phyloP scores from a whole-genome alignment of 257 asterid genomes.

The Ballota nigra region DNA sequence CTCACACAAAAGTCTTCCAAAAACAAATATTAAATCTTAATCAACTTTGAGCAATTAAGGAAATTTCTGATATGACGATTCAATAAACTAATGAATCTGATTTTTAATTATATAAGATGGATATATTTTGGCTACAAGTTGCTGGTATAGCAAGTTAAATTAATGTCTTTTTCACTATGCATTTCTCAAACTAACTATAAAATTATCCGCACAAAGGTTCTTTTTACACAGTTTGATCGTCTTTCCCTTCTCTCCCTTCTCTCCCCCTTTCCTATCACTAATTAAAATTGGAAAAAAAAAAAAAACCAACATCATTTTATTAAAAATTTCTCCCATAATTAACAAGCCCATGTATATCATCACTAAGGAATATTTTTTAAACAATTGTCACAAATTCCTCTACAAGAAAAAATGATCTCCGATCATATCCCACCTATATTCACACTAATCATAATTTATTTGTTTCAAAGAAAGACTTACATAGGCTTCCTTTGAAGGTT shows the following conservation, averaged over 20 bases:
- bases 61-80: neutral
- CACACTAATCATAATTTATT: neutral
- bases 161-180: slow-evolving; percentile 2
- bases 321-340: neutral
- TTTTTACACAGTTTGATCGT: neutral
- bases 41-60: neutral
- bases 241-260: neutral
- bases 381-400: neutral
- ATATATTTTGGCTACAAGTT: neutral
- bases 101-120: neutral
- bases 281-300: neutral
- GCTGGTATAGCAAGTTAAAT: neutral
- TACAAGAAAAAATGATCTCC: slow-evolving; percentile 23
- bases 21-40: neutral
- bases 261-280: neutral
- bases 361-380: neutral
- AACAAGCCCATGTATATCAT: too few species aligned
- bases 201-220: neutral
- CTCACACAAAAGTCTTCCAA: neutral
- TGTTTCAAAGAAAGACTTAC: too few species aligned
- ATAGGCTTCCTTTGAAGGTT: too few species aligned
- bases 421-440: neutral
- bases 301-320: neutral
- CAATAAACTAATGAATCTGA: neutral
- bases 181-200: neutral